phyloP scores from a whole-genome alignment of 2,329 filamentous ascomycete genomes.

The Penicillium psychrosexuale region DNA sequence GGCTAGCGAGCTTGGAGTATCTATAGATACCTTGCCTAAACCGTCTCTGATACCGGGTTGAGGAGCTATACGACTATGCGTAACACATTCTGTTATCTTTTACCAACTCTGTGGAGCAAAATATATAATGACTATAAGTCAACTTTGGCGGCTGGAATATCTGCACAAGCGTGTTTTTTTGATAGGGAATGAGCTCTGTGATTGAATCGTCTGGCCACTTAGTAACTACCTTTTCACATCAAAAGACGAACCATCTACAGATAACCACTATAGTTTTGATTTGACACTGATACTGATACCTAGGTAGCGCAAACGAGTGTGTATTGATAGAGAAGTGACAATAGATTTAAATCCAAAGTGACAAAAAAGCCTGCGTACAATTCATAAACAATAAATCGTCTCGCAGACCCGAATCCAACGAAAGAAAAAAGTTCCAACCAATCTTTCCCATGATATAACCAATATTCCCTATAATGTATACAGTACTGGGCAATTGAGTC shows the following conservation, averaged over 20 bases:
- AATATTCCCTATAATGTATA: background rate
- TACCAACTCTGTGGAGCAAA: too few species aligned
- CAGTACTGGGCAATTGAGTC: slow-evolving; percentile 3
- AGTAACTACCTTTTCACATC: background rate
- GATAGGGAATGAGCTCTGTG: background rate
- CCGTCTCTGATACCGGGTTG: too few species aligned
- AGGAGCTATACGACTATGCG: too few species aligned
- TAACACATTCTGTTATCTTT: too few species aligned
- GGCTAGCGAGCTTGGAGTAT: too few species aligned
- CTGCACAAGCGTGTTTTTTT: too few species aligned
- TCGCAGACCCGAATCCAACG: background rate
- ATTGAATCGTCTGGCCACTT: background rate
- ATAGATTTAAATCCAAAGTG: background rate
- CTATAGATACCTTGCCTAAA: too few species aligned
- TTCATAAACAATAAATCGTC: background rate
- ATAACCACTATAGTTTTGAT: background rate
- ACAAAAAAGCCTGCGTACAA: slow-evolving; percentile 1
- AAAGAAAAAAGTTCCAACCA: background rate
- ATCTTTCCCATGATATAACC: background rate
- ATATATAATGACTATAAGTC: too few species aligned
- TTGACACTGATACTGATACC: background rate
- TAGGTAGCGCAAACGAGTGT: background rate
- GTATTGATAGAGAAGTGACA: background rate
- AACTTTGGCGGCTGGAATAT: too few species aligned
- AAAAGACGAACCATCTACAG: too few species aligned